Base-by-base conservation (phyloP, 495 filamentous ascomycete species). In the Penicillium verhagenii region DNA sequence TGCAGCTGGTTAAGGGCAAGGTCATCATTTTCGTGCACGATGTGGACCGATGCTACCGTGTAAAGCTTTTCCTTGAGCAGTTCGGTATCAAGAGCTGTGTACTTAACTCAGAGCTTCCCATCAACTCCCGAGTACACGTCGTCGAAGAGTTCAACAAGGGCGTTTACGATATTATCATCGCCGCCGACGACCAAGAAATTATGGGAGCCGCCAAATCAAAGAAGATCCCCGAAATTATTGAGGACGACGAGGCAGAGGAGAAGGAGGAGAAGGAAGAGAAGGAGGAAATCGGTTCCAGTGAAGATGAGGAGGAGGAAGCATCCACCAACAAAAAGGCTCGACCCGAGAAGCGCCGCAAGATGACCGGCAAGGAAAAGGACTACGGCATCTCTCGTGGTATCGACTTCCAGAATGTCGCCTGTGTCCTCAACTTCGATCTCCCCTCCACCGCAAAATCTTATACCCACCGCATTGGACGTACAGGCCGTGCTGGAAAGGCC, bases 61-160 rank as follows among this genome's bases (percentile, higher is more conserved):
- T 97, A 26, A 97, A 97, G 73, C 80, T 99, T 9, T 97, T 94
- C 67, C 81, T 99, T 13, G 95, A 97, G 69, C 95, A 97, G 63
- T 97, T 99, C 60, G 91, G 91, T 21, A 90, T 96, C 65, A 88
- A 88, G 69, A 91, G 87, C 67, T 97, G 93, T 70, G 87, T 99
- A 11, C 76, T 99, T 29, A 99, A 99, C 69, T 94, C 91, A 5
- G 92, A 99, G 65, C 73, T 99, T 16, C 94, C 94, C 4, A 87
- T 97, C 57, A 96, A 96, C 58, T 92, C 89, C 6, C 81, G 94
- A 18, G 83, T 97, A 39, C 94, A 97, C 72, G 89, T 96, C 24
- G 92, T 99, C 9, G 87, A 99, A 62, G 90, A 97, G 68, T 99
- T 97, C 74, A 99, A 97, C 74, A 89, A 90, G 76, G 88, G 87